Evolutionary conservation across 2,329 filamentous ascomycete species (phyloP).

Genomic region (Ceratocystis alfenasii): DNA sequence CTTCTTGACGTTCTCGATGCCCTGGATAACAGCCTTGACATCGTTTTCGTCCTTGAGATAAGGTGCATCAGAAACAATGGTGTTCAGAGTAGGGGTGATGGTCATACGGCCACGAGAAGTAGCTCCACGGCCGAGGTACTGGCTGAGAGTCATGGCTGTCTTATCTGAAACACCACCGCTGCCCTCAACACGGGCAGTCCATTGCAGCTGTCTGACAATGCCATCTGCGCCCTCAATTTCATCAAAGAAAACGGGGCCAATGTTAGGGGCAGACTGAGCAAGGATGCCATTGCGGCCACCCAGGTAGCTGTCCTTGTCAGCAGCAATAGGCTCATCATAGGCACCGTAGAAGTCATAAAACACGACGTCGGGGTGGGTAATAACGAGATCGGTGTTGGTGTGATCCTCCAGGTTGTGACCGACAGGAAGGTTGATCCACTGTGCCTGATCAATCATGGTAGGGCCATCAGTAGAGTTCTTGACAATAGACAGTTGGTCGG

Average conservation of each 20-base stretch:
- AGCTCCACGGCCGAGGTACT: constrained; percentile 53
- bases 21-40: constrained; percentile 49
- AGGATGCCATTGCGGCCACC: constrained; percentile 45
- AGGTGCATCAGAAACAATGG: constrained; percentile 46
- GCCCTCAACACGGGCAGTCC: constrained; percentile 52
- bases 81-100: constrained; percentile 45
- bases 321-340: constrained; percentile 37
- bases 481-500: constrained; percentile 45
- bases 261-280: constrained; percentile 53
- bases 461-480: constrained; percentile 38
- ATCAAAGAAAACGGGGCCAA: constrained; percentile 45
- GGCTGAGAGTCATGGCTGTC: constrained; percentile 40
- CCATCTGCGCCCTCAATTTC: constrained; percentile 47
- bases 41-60: constrained; percentile 50
- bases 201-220: constrained; percentile 51
- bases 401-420: constrained; percentile 49
- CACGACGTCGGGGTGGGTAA: constrained; percentile 35
- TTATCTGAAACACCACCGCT: constrained; percentile 33
- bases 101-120: constrained; percentile 50
- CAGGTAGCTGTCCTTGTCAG: constrained; percentile 35
- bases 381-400: constrained; percentile 39
- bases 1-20: constrained; percentile 48
- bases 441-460: constrained; percentile 38
- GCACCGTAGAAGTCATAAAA: constrained; percentile 57
- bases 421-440: constrained; percentile 49